Conservation (phyloP, 2,329 filamentous ascomycete species). For the Cordyceps pruinosa region DNA sequence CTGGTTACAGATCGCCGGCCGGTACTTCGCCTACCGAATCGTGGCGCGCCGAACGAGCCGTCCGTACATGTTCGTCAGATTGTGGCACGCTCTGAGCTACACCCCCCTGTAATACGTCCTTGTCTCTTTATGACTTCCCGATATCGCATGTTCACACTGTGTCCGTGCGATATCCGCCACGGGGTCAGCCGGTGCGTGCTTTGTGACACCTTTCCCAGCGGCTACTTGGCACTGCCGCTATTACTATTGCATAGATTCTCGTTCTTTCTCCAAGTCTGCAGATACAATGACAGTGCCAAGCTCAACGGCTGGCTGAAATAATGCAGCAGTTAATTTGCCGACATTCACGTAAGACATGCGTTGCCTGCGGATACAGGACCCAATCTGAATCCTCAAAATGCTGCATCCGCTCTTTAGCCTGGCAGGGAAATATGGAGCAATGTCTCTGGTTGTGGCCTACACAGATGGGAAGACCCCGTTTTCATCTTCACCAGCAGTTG, state of each 20-base stretch:
- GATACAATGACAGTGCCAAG: no score
- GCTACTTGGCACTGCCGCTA: neutral
- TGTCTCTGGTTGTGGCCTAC: no score
- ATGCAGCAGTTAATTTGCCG: neutral
- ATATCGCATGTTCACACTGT: neutral
- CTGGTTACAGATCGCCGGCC: neutral
- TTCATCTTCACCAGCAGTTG: no score
- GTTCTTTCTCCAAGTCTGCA: no score
- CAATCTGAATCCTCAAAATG: no score
- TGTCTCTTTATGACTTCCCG: neutral
- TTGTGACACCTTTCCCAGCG: neutral
- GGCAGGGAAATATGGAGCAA: no score
- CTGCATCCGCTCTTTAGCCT: no score
- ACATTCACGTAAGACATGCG: no score
- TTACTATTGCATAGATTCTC: neutral
- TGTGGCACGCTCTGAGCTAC: neutral
- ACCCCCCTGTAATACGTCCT: neutral
- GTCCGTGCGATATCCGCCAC: neutral
- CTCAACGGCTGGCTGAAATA: no score
- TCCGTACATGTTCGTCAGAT: neutral
- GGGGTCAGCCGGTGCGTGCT: neutral
- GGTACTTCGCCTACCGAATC: neutral
- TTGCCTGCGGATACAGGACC: no score
- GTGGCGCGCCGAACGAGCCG: neutral
- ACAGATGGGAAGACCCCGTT: no score